Evolutionary conservation across 306 rosid species (phyloP).

Genomic region (Amphicarpaea edgeworthii): DNA sequence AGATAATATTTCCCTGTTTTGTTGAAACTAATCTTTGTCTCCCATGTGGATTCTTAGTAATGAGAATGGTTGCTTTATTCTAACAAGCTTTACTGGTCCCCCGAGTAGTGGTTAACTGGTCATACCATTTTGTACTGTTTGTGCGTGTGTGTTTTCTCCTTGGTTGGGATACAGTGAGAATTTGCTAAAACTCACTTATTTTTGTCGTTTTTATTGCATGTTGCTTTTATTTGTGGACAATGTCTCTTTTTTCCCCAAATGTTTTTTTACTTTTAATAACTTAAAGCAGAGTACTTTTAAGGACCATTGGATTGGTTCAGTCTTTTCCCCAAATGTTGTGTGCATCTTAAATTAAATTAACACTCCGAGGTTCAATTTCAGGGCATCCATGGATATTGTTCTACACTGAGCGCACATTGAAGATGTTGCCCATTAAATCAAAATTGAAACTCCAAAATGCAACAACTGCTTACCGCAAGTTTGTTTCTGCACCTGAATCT

Average conservation of each 20-base stretch:
- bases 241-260: neutral
- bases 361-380: constrained; percentile 40
- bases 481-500: constrained; percentile 44
- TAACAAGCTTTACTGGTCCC: neutral
- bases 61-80: neutral
- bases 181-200: neutral
- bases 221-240: neutral
- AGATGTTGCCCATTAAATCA: constrained; percentile 59
- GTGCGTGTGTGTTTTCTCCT: neutral
- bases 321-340: neutral
- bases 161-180: neutral
- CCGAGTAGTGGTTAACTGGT: neutral
- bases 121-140: constrained; percentile 4
- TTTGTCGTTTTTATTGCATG: neutral
- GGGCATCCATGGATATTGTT: constrained; percentile 88
- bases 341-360: constrained; percentile 21
- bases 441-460: constrained; percentile 51
- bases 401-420: constrained; percentile 63
- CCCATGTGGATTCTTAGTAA: neutral
- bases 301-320: neutral
- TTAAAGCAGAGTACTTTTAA: neutral
- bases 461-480: constrained; percentile 48
- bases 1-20: neutral
- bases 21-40: neutral
- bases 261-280: neutral